A percentile compares a stretch with the other conserved stretches of the same genome.
Evolutionary conservation across 371 early-diverging fungal species (phyloP).

Genomic region (Encephalitozoon cuniculi): DNA sequence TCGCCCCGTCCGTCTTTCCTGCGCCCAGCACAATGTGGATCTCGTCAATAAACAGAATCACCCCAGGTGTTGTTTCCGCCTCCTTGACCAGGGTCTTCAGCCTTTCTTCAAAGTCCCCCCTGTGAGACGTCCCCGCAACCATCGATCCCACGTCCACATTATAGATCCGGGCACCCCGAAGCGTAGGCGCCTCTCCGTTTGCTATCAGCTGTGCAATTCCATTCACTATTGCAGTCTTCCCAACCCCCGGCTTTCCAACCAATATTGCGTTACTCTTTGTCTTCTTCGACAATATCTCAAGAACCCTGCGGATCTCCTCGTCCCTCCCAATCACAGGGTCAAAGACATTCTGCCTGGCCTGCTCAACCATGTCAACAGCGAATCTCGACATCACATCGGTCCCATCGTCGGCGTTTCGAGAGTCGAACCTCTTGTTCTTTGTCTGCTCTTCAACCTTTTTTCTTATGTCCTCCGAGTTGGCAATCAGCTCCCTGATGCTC

Average conservation of each 20-base stretch:
- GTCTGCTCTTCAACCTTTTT: constrained; percentile 11
- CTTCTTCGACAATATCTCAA: constrained; percentile 69
- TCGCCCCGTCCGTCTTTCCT: constrained; percentile 74
- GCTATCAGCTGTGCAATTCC: constrained; percentile 84
- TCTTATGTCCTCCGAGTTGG: constrained; percentile 13
- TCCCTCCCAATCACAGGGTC: constrained; percentile 81
- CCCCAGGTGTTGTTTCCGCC: constrained; percentile 74
- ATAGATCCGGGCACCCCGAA: constrained; percentile 71
- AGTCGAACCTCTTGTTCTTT: constrained; percentile 29
- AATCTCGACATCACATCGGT: constrained; percentile 69
- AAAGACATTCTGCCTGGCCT: constrained; percentile 68
- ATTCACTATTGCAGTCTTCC: constrained; percentile 65
- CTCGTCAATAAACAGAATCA: constrained; percentile 96
- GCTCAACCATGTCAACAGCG: constrained; percentile 74
- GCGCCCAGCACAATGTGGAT: constrained; percentile 79
- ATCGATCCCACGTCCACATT: constrained; percentile 89
- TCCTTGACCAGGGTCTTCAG: constrained; percentile 88
- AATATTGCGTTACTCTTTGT: constrained; percentile 81
- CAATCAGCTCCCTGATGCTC: constrained; percentile 14
- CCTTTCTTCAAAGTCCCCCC: constrained; percentile 96
- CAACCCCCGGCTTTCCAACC: constrained; percentile 71
- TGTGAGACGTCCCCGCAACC: constrained; percentile 76
- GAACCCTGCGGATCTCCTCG: constrained; percentile 71
- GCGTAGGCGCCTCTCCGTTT: constrained; percentile 77
- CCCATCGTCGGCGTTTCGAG: constrained; percentile 34